Evolutionary conservation across 768 basidiomycete species (phyloP).

Genomic region (Mycena venus): DNA sequence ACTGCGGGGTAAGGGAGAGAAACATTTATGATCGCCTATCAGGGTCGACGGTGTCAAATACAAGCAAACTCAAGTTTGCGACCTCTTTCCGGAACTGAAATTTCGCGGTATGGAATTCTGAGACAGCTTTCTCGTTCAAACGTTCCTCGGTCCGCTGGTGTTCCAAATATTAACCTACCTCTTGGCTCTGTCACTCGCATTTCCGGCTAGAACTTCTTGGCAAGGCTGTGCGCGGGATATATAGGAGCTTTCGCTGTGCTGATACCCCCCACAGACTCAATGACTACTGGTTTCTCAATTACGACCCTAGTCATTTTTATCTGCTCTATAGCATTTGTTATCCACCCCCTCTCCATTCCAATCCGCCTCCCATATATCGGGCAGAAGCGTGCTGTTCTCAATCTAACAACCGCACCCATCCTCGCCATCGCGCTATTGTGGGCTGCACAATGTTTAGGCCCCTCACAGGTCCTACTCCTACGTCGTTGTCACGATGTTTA

Average conservation of each 20-base stretch:
- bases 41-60: too few relatives aligned
- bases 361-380: conserved; percentile 48
- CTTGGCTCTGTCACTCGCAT: too few relatives aligned
- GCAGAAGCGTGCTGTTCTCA: conserved; percentile 51
- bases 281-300: conserved; percentile 62
- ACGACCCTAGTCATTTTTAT: conserved; percentile 67
- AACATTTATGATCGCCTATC: neutral
- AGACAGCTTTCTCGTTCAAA: too few relatives aligned
- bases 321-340: conserved; percentile 66
- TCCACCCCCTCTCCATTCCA: conserved; percentile 59
- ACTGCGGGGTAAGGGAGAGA: too few relatives aligned
- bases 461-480: conserved; percentile 36
- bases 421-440: conserved; percentile 65
- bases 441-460: conserved; percentile 68
- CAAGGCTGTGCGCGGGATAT: conserved; percentile 14
- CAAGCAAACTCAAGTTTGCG: too few relatives aligned
- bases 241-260: too few relatives aligned
- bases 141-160: too few relatives aligned
- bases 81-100: too few relatives aligned
- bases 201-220: too few relatives aligned
- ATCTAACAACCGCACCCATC: conserved; percentile 69
- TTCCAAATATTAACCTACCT: too few relatives aligned
- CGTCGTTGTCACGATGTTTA: neutral
- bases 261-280: conserved; percentile 34
- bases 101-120: too few relatives aligned